Base-by-base conservation (phyloP, 495 filamentous ascomycete genomes). In the Tuber indicum region DNA sequence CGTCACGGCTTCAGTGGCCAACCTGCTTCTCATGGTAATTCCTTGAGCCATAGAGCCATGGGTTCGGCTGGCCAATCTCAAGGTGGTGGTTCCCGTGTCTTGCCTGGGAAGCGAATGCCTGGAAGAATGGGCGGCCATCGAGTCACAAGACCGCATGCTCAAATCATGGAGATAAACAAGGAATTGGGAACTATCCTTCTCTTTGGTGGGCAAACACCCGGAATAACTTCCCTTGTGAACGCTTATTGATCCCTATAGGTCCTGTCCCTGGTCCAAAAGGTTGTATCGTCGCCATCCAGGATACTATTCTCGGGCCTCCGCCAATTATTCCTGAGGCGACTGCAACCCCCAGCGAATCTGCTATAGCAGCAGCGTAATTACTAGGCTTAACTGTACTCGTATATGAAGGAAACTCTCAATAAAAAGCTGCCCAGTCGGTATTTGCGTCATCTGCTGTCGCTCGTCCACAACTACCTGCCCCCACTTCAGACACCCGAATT, bases 71-170 rank as follows among this genome's bases (percentile, higher is more conserved):
- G 96, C 79, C 92, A 91, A 52, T 91, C 91, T 81, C 96, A 99
- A 85, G 96, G 96, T 79, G 90, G 92, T 84, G 96, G 96, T 84
- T 96, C 93, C 69, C 88, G 96, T 81, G 96, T 99, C 66, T 89
- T 91, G 76, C 96, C 96, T 0, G 96, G 96, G 72, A 99, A 99
- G 90, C 93, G 92, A 85, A 99, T 99, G 96, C 90, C 96, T 36
- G 96, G 96, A 75, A 89, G 93, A 70, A 98, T 99, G 96, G 96
- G 96, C 41, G 91, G 91, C 75, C 87, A 94, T 84, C 89, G 89
- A 79, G 91, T 93, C 69, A 99, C 96, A 52, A 87, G 93, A 26
- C 94, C 98, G 87, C 96, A 96, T 84, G 85, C 97, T 79, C 92
- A 92, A 85, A 90, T 99, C 73, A 85, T 99, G 82, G 90, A 92